phyloP scores from a whole-genome alignment of 352 stramenopile species.

The Phytophthora tentaculata region DNA sequence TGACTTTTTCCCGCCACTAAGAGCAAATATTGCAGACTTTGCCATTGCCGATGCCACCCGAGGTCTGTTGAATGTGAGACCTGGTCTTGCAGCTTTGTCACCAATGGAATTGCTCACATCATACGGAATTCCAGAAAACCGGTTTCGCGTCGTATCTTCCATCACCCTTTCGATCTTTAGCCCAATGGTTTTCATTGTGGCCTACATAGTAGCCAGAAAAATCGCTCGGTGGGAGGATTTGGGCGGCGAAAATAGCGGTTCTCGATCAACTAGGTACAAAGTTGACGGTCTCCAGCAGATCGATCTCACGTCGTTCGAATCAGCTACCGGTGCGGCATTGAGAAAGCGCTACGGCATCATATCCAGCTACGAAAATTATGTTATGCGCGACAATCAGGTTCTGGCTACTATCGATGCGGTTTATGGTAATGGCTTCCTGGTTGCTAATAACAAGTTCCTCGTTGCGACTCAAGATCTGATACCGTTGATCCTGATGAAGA shows the following conservation, averaged over 20 bases:
- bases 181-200: slow-evolving; percentile 34
- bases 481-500: slow-evolving; percentile 49
- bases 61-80: slow-evolving; percentile 18
- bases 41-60: slow-evolving; percentile 20
- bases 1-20: slow-evolving; percentile 21
- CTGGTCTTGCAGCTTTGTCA: slow-evolving; percentile 25
- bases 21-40: slow-evolving; percentile 16
- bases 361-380: slow-evolving; percentile 40
- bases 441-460: slow-evolving; percentile 48
- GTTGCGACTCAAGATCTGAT: slow-evolving; percentile 44
- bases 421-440: slow-evolving; percentile 50
- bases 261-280: slow-evolving; percentile 16
- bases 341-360: slow-evolving; percentile 33
- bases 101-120: slow-evolving; percentile 34
- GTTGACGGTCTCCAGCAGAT: slow-evolving; percentile 10
- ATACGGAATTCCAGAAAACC: slow-evolving; percentile 26
- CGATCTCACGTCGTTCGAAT: slow-evolving; percentile 37
- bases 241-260: background rate
- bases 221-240: slow-evolving; percentile 17
- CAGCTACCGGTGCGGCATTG: slow-evolving; percentile 33
- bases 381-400: slow-evolving; percentile 34
- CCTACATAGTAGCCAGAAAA: slow-evolving; percentile 34
- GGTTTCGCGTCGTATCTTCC: slow-evolving; percentile 12
- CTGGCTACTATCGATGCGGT: slow-evolving; percentile 47
- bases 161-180: slow-evolving; percentile 31